phyloP scores from a whole-genome alignment of 331 rosid species.

The Erythrophleum ivorense region DNA sequence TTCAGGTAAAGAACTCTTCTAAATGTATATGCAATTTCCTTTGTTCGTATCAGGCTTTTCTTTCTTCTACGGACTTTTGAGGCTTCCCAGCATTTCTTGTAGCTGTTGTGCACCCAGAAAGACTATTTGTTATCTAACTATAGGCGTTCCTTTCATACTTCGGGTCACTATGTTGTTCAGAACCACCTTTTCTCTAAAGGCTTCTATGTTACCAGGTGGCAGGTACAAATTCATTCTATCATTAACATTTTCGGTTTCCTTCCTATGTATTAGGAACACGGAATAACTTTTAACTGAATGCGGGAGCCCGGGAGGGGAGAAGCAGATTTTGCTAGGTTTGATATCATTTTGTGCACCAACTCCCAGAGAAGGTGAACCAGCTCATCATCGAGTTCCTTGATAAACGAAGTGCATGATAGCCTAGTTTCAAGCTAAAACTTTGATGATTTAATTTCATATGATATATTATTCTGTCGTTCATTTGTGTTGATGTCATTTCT shows the following conservation, averaged over 20 bases:
- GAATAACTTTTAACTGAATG: neutral
- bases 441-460: conserved; percentile 2
- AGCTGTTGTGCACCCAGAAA: conserved; percentile 54
- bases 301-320: conserved; percentile 72
- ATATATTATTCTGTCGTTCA: neutral
- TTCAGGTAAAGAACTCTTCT: conserved; percentile 33
- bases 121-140: conserved; percentile 53
- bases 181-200: conserved; percentile 62
- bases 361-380: conserved; percentile 60
- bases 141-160: conserved; percentile 55
- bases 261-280: neutral
- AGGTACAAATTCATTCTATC: conserved; percentile 43
- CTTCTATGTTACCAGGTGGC: conserved; percentile 59
- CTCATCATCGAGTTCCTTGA: conserved; percentile 56
- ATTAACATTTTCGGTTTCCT: neutral
- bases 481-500: conserved; percentile 21
- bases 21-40: neutral
- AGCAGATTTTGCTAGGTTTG: conserved; percentile 69
- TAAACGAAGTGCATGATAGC: conserved; percentile 48
- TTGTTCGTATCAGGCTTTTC: conserved; percentile 48
- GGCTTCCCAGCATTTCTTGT: conserved; percentile 53
- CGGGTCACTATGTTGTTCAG: conserved; percentile 50
- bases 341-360: conserved; percentile 66
- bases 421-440: neutral
- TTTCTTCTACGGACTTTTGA: conserved; percentile 65